Evolutionary conservation across 225 moss, liverwort and hornwort genomes (phyloP), one percentile per base, ranked within the genome.

Genomic region (Sphagnum contortum): DNA sequence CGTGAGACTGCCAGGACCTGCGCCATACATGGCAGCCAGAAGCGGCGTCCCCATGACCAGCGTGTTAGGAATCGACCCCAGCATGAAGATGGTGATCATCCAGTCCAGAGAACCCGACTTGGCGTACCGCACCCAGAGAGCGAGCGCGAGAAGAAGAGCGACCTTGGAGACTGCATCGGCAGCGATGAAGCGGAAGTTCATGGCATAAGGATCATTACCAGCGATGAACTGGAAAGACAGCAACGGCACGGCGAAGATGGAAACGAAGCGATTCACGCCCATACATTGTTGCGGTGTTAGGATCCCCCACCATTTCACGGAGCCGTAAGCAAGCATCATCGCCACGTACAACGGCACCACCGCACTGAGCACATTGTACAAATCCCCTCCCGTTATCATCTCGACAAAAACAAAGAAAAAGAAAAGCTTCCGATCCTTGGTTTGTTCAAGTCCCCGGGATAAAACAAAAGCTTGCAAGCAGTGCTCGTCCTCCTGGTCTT

Each of bases 171-270:
- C 79, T 0, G 68, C 84, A 66, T 98, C 98, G 2, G 93, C 98
- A 0, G 89, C 87, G 47, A 98, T 89, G 76, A 93, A 98, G 45
- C 82, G 79, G 62, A 85, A 74, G 78, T 98, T 88, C 98, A 98
- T 98, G 60, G 73, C 65, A 74, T 98, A 98, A 0, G 91, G 93
- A 50, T 98, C 75, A 72, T 98, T 98, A 7, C 66, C 74, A 2
- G 93, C 79, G 53, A 98, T 98, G 84, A 98, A 93, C 82, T 98
- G 93, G 72, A 98, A 98, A 2, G 98, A 98, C 64, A 98, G 79
- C 3, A 98, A 69, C 2, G 98, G 98, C 47, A 98, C 98, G 3
- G 98, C 98, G 11, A 98, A 98, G 49, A 93, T 87, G 9, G 98
- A 83, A 3, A 98, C 98, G 51, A 98, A 98, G 65, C 93, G 85